Percentiles rank a stretch among this genome's conserved stretches.
phyloP scores from a whole-genome alignment of 2,329 filamentous ascomycete species.

The Lachnellula hyalina region DNA sequence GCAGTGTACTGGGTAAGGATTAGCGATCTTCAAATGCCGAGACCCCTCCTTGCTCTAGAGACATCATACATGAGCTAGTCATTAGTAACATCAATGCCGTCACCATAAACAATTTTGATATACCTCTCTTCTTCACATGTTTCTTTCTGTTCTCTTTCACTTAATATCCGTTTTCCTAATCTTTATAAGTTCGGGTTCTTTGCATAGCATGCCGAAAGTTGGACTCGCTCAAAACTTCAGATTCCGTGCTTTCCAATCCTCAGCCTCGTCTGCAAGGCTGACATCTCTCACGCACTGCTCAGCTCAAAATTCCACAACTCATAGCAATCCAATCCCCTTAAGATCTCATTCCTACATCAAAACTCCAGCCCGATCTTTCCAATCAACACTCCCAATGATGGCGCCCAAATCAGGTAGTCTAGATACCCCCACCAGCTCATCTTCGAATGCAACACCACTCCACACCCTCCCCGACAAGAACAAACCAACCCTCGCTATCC shows the following conservation, averaged over 20 bases:
- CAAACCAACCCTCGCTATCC: slow-evolving; percentile 22
- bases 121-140: not conserved
- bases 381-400: not conserved
- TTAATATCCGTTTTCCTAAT: not conserved
- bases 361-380: not conserved
- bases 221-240: not conserved
- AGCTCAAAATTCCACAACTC: not conserved
- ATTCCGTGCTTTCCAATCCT: not conserved
- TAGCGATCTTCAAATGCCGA: no score
- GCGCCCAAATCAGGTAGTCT: not conserved
- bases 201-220: not conserved
- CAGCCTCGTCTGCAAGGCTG: slow-evolving; percentile 8
- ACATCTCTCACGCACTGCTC: not conserved
- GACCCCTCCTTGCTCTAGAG: not conserved
- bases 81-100: not conserved
- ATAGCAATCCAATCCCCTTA: not conserved
- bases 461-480: not conserved
- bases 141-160: not conserved
- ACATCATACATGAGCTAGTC: not conserved
- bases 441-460: not conserved
- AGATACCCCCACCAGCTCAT: not conserved
- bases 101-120: not conserved
- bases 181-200: not conserved
- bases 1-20: no score
- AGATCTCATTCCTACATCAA: not conserved